Evolutionary conservation across 495 filamentous ascomycete genomes (phyloP).

Genomic region (Tuber borchii): DNA sequence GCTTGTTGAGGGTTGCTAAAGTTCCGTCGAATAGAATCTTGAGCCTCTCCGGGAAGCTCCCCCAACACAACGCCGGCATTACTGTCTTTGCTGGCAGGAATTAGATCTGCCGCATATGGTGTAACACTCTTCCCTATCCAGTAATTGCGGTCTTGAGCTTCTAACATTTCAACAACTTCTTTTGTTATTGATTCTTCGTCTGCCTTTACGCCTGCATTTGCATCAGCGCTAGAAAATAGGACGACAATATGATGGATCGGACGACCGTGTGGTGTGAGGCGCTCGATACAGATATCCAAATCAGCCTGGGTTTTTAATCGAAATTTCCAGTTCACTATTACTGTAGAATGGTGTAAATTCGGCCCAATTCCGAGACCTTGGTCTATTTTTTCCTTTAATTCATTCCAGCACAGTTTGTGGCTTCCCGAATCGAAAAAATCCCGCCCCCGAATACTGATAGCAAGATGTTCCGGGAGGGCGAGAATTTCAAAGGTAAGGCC

Average conservation of each 20-base stretch:
- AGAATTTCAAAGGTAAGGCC: not conserved
- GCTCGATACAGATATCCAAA: conserved; percentile 14
- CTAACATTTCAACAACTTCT: not conserved
- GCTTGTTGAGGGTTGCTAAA: not conserved
- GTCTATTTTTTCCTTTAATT: conserved; percentile 1
- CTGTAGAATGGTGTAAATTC: not conserved
- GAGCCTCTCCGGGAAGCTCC: not conserved
- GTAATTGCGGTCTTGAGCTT: conserved; percentile 9
- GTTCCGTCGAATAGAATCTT: conserved; percentile 1
- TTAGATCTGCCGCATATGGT: not conserved
- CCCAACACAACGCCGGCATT: not conserved
- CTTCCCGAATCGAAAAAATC: conserved; percentile 1
- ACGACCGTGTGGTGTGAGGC: not conserved
- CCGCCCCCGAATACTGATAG: not conserved
- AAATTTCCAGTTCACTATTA: conserved; percentile 17
- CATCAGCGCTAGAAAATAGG: not conserved
- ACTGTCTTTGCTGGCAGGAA: conserved; percentile 3
- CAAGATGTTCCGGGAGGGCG: not conserved
- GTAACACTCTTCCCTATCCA: conserved; percentile 3
- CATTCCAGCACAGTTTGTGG: conserved; percentile 2
- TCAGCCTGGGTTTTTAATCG: conserved; percentile 6
- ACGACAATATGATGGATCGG: conserved; percentile 15
- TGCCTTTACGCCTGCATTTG: not conserved
- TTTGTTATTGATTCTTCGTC: conserved; percentile 8
- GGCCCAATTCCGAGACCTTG: not conserved